Base-by-base conservation (phyloP, 164 flowering plant species). In the Cinnamomum micranthum region DNA sequence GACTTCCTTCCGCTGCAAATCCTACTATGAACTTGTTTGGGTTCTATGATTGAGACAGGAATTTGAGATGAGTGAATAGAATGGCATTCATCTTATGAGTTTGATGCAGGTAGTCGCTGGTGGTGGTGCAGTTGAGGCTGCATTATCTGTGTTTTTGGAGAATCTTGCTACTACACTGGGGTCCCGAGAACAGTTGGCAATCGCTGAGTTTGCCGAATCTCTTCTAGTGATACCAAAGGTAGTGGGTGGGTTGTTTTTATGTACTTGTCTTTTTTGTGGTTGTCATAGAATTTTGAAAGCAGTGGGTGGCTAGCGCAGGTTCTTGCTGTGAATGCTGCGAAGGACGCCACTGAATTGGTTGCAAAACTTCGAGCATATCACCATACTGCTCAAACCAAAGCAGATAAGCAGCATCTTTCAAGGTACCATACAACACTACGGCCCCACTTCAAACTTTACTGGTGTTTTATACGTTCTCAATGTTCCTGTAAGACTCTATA, bases 111-210 rank as follows among this genome's bases (percentile, higher is more conserved):
- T 94, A 52, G 98, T 96, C 52, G 97, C 98, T 25, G 99, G 99
- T 83, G 99, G 98, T 52, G 99, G 99, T 80, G 99, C 99, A 2
- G 98, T 92, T 67, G 98, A 96, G 81, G 85, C 99, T 77, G 98
- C 98, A 50, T 82, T 94, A 67, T 92, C 98, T 28, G 98, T 92
- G 31, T 96, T 91, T 79, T 83, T 96, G 87, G 99, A 96, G 84
- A 82, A 86, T 79, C 89, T 96, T 75, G 99, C 99, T 33, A 92
- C 97, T 24, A 93, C 97, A 24, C 79, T 96, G 74, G 99, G 99
- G 70, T 96, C 99, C 13, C 84, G 99, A 74, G 99, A 96, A 78
- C 99, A 96, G 82, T 84, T 96, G 80, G 99, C 99, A n/a, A 91
- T 96, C 75, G 99, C 98, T 63, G 99, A 96, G 71, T 96, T 94